Evolutionary conservation across 495 filamentous ascomycete species (phyloP), one percentile per base, ranked within the genome.

Genomic region (Tuber melanosporum): DNA sequence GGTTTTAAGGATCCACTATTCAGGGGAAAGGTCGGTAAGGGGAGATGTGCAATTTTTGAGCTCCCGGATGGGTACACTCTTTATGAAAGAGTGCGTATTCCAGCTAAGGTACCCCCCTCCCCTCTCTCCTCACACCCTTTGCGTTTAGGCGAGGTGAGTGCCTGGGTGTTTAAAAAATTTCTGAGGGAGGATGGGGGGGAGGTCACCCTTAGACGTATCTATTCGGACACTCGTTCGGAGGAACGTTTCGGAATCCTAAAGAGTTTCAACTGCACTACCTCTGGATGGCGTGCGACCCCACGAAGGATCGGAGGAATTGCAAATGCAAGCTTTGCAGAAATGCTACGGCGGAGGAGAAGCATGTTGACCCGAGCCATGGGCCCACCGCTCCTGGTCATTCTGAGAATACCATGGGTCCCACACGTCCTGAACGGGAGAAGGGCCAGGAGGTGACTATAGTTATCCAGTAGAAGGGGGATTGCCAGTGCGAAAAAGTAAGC

Each of bases 181-280:
- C n/a, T 32, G 26, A 32, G n/a, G 57, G 26, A 36, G 14, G 26
- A 2, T 19, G 36, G 57, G 14, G 26, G 12, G 17, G 26, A 66
- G 12, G 26, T 1, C 26, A 36, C 2, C 2, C 26, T 8, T 36
- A 91, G 82, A 87, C 86, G 14, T 90, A 90, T 80, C 85, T 91
- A 3, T 91, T 90, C 76, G 89, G 89, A 19, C 87, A 91, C 76
- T 89, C 89, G 0, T 73, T 82, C 20, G 89, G 88, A 2, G 89
- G 89, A 83, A 85, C 87, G 5, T 91, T 87, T 78, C 80, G 89
- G 71, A 89, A 87, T 73, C 88, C 89, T 0, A 84, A 82, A 17
- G 89, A 91, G 57, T 91, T 91, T 84, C 88, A 89, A 72, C 87
- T 86, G 12, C 89, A 91, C 80, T 66, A 66, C 4, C 5, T 66